A percentile compares a stretch with the other conserved stretches of the same genome.
These are phyloP conservation scores for Wickerhamiella kurtzmanii DNA, from an alignment of 805 yeast genomes.

Conservation along the genomic window DNA sequence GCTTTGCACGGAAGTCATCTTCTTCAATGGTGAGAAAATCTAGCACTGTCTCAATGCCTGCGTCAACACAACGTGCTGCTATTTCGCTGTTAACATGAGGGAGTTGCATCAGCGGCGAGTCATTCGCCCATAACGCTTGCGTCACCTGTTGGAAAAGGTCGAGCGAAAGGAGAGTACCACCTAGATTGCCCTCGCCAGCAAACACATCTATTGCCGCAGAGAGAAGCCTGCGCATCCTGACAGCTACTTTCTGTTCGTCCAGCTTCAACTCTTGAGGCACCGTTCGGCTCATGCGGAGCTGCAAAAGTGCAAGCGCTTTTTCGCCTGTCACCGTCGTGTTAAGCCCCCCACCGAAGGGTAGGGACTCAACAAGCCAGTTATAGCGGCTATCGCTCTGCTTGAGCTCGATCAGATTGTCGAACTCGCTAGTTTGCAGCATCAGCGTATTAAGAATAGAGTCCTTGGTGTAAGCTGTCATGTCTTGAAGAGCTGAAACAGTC, in stretches of 20 bases:
- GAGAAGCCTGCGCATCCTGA: constrained; percentile 37
- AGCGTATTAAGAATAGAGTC: constrained; percentile 48
- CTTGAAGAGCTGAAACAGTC: constrained; percentile 36
- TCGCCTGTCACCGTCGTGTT: background rate
- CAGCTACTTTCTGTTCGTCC: constrained; percentile 45
- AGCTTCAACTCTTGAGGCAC: constrained; percentile 47
- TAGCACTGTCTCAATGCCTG: constrained; percentile 53
- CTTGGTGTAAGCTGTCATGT: constrained; percentile 25
- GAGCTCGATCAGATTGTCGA: constrained; percentile 27
- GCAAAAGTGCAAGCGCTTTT: constrained; percentile 51
- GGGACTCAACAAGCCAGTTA: background rate
- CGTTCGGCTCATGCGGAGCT: constrained; percentile 63
- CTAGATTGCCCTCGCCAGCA: constrained; percentile 62
- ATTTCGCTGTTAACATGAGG: constrained; percentile 53
- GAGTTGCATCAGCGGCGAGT: constrained; percentile 64
- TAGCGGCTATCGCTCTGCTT: background rate
- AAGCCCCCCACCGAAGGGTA: constrained; percentile 17
- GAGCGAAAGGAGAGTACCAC: constrained; percentile 53
- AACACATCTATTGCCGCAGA: constrained; percentile 62
- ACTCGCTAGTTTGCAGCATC: constrained; percentile 49
- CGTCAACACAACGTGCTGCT: constrained; percentile 35
- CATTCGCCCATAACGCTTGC: constrained; percentile 77
- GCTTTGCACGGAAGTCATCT: constrained; percentile 41
- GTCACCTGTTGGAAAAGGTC: constrained; percentile 79
- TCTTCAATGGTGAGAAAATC: constrained; percentile 71